A percentile compares a stretch with the other conserved stretches of the same genome.
Conservation (phyloP, 352 stramenopile species). For the Pythium brassicae region DNA sequence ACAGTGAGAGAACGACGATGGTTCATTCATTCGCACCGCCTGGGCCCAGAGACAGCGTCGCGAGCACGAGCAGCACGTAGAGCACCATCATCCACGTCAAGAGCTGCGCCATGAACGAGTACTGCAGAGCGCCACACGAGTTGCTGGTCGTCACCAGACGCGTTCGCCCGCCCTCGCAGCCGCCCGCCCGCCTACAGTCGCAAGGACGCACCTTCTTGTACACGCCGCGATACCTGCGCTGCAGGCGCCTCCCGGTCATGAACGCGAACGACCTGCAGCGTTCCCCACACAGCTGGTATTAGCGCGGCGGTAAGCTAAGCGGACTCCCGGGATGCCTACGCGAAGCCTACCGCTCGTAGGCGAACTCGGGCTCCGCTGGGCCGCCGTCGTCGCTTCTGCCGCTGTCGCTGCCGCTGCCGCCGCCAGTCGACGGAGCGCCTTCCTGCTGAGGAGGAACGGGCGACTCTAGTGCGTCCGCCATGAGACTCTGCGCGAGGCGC, state of each 20-base stretch:
- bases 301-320: background rate
- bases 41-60: conserved; percentile 12
- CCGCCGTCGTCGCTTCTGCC: background rate
- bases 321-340: background rate
- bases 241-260: conserved; percentile 33
- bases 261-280: conserved; percentile 25
- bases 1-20: too few species aligned
- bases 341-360: conserved; percentile 7
- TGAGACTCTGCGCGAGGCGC: conserved; percentile 14
- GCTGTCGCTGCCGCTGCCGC: background rate
- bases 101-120: conserved; percentile 28
- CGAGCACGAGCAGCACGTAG: conserved; percentile 30
- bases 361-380: conserved; percentile 2
- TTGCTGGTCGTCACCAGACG: too few species aligned
- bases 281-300: background rate
- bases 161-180: too few species aligned
- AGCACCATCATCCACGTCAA: conserved; percentile 33
- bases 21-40: too few species aligned
- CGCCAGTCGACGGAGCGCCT: background rate
- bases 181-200: too few species aligned
- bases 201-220: conserved; percentile 24
- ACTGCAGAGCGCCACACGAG: background rate
- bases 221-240: conserved; percentile 32
- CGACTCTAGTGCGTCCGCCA: background rate
- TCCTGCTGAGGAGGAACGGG: background rate